Evolutionary conservation across 1,284 basidiomycete species (phyloP), one percentile per base, ranked within the genome.

Genomic region (Ustilago cynodontis): DNA sequence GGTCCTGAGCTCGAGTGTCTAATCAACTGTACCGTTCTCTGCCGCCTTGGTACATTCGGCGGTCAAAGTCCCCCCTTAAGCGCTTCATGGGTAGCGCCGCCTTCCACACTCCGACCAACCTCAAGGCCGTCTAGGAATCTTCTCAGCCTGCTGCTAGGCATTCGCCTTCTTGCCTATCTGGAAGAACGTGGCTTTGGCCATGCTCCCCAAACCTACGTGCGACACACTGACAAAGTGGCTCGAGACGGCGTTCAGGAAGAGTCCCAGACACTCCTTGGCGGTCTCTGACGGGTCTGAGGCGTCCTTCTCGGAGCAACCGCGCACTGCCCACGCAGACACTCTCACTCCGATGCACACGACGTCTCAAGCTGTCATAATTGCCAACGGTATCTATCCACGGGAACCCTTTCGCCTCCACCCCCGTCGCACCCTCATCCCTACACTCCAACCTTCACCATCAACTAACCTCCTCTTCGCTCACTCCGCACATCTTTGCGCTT

Each of bases 371-470:
- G 37, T 11, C 37, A 43, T 26, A 16, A 29, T 43, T 35, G 39
- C 41, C 57, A n/a, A 39, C 37, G 39, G 54, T 45, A 63, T 63
- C 58, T 69, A 69, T 57, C 29, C 22, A 49, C 16, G 10, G 37
- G 37, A 18, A 33, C 8, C 16, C 18, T 18, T 7, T 22, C 39
- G 13, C 5, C 16, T 33, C 16, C 6, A 39, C 16, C 10, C 1
- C 41, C 28, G 24, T 16, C 28, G 10, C 18, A 28, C 16, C 20
- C 47, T n/a, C 29, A 41, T 22, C 55, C 58, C 63, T 33, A 45
- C 57, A 58, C 41, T 41, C 28, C 59, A 35, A 26, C 43, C 26
- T 43, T 31, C 20, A 52, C n/a, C 54, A 31, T 33, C 33, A 52
- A 47, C 47, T 50, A 11, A 47, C 24, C 54, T 54, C 51, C 20